Percentiles rank a stretch among this genome's conserved stretches.
Conservation (phyloP, 495 filamentous ascomycete species). For the Daldinia bambusicola region DNA sequence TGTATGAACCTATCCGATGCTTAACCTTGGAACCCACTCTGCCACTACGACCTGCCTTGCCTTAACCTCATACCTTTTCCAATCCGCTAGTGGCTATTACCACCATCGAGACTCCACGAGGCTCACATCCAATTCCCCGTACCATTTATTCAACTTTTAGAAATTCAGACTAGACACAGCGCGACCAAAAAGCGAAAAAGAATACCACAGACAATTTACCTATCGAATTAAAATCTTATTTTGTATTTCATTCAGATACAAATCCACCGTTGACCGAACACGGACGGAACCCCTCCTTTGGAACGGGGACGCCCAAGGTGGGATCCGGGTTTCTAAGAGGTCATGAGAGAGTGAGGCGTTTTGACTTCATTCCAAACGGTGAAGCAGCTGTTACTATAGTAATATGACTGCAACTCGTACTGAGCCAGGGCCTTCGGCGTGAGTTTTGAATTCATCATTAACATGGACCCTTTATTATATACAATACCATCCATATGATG, state of each 20-base stretch:
- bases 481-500: no score
- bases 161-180: neutral
- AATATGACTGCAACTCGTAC: constrained; percentile 46
- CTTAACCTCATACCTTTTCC: constrained; percentile 31
- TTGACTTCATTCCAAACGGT: constrained; percentile 35
- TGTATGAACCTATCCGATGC: no score
- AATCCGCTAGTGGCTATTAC: constrained; percentile 26
- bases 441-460: constrained; percentile 34
- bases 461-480: neutral
- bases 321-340: constrained; percentile 21
- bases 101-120: constrained; percentile 30
- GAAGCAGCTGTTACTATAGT: constrained; percentile 15
- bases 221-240: constrained; percentile 12
- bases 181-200: neutral
- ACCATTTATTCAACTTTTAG: constrained; percentile 9
- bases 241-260: constrained; percentile 4
- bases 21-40: constrained; percentile 7
- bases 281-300: constrained; percentile 44
- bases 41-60: constrained; percentile 12
- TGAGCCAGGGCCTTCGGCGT: constrained; percentile 47
- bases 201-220: neutral
- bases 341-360: constrained; percentile 38
- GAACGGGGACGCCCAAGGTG: constrained; percentile 41
- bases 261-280: constrained; percentile 23
- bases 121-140: neutral